A percentile compares a stretch with the other conserved stretches of the same genome.
These are phyloP conservation scores for Phialophora expanda DNA, from an alignment of 2,329 filamentous ascomycete genomes.

Conservation along the genomic window DNA sequence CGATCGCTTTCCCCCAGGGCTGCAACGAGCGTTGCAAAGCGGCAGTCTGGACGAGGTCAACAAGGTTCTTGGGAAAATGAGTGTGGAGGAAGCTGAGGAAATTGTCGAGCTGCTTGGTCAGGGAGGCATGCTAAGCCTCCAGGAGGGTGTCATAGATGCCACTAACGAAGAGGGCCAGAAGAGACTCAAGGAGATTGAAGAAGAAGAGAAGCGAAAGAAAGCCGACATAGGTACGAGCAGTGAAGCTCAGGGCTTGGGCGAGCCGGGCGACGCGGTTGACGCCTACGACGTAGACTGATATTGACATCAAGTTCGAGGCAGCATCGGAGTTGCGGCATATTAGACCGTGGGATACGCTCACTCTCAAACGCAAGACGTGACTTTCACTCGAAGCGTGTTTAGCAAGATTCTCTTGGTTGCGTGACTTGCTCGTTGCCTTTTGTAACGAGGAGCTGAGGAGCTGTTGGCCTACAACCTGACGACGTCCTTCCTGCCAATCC, in stretches of 20 bases:
- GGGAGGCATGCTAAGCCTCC: slow-evolving; percentile 86
- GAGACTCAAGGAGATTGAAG: slow-evolving; percentile 76
- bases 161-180: slow-evolving; percentile 85
- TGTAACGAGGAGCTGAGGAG: too few species aligned
- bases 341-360: not conserved
- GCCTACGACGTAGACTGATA: slow-evolving; percentile 12
- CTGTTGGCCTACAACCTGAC: not conserved
- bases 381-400: not conserved
- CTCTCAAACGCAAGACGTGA: not conserved
- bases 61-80: slow-evolving; percentile 85
- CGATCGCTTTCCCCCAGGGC: slow-evolving; percentile 78
- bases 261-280: slow-evolving; percentile 36
- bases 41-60: slow-evolving; percentile 89
- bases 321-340: not conserved
- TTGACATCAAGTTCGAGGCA: not conserved
- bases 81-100: slow-evolving; percentile 83
- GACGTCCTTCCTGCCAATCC: not conserved
- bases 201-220: slow-evolving; percentile 52
- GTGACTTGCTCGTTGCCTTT: not conserved
- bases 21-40: slow-evolving; percentile 82
- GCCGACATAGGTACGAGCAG: slow-evolving; percentile 24
- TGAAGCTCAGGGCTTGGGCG: slow-evolving; percentile 16
- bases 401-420: not conserved
- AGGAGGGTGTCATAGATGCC: slow-evolving; percentile 92
- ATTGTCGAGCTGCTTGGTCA: slow-evolving; percentile 79